Conservation (phyloP, 23 red algal species). For the Gracilaria vermiculophylla region DNA sequence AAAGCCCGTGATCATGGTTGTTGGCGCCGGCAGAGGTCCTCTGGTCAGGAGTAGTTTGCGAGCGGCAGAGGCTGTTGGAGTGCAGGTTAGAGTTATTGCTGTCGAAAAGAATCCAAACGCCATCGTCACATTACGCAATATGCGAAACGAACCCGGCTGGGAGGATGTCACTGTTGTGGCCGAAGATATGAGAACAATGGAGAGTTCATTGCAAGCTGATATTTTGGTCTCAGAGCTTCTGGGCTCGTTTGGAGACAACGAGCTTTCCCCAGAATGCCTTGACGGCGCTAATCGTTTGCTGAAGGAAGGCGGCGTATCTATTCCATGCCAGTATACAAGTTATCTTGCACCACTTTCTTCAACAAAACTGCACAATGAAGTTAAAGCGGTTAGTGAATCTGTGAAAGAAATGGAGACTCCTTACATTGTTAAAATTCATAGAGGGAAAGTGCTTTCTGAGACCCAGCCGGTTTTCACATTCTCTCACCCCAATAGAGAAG, state of each 20-base stretch:
- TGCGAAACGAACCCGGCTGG: slow-evolving; percentile 70
- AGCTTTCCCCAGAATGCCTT: slow-evolving; percentile 87
- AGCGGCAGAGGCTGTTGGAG: slow-evolving; percentile 54
- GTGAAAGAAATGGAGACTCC: slow-evolving; percentile 66
- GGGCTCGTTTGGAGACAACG: slow-evolving; percentile 92
- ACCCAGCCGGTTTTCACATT: slow-evolving; percentile 70
- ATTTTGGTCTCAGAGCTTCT: slow-evolving; percentile 88
- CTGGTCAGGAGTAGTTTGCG: slow-evolving; percentile 67
- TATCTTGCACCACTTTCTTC: slow-evolving; percentile 82
- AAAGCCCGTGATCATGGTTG: slow-evolving; percentile 73
- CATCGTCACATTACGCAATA: slow-evolving; percentile 73
- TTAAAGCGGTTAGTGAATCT: slow-evolving; percentile 41
- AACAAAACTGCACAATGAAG: slow-evolving; percentile 66
- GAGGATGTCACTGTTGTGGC: slow-evolving; percentile 65
- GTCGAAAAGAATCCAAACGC: slow-evolving; percentile 91
- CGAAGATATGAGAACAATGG: slow-evolving; percentile 64
- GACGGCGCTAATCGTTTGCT: slow-evolving; percentile 67
- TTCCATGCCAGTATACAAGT: slow-evolving; percentile 66
- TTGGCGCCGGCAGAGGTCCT: slow-evolving; percentile 85
- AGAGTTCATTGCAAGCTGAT: slow-evolving; percentile 56
- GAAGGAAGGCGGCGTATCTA: slow-evolving; percentile 69
- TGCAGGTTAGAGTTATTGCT: slow-evolving; percentile 57
- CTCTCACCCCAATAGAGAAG: slow-evolving; percentile 61
- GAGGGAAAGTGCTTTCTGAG: slow-evolving; percentile 56
- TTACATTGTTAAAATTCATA: slow-evolving; percentile 90